Base-by-base conservation (phyloP, 2,329 filamentous ascomycete genomes). In the Aspergillus pseudonomiae region DNA sequence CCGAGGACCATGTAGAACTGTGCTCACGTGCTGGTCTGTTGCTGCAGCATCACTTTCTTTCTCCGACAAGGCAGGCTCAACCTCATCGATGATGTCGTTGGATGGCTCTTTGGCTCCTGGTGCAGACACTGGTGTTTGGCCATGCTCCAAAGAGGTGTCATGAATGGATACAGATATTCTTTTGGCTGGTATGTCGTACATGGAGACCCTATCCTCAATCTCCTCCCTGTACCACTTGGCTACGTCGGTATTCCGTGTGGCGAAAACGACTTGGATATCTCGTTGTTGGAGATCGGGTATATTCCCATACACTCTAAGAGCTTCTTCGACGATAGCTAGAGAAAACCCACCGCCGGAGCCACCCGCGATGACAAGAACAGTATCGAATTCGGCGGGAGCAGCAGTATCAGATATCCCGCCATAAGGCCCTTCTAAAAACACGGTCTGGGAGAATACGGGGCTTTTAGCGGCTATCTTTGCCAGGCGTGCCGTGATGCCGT, bases 381-480 rank as follows among this genome's bases (percentile, higher is more conserved):
- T 74, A 55, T 85, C 80, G 57, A 80, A 82, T 0, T 73, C 72
- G 0, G 72, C 67, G 16, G 81, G 70, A 3, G 48, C 78, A 6
- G 71, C 67, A 3, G 69, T 69, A 1, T 78, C 73, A 21, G 86
- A 71, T 6, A 71, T 63, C 0, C 86, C 86, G 0, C 87, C 85
- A 62, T 88, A 88, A 0, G 86, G 86, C 0, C 87, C 86, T 46
- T 89, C 86, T 0, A 89, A 65, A 1, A 86, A 71, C 0, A 88
- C 83, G 0, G 78, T 77, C 1, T 85, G 74, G 0, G 72, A 66
- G 0, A 68, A 60, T 0, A 74, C 77, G 0, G 85, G 78, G 12
- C 73, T 69, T 34, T 78, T 73, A 6, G 64, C 56, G 0, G 82
- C 82, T 6, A 80, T 60, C 0, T 71, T 76, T 4, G 79, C 79